These are phyloP conservation scores for Mycena sanguinolenta DNA, from an alignment of 768 basidiomycete species.

Conservation along the genomic window DNA sequence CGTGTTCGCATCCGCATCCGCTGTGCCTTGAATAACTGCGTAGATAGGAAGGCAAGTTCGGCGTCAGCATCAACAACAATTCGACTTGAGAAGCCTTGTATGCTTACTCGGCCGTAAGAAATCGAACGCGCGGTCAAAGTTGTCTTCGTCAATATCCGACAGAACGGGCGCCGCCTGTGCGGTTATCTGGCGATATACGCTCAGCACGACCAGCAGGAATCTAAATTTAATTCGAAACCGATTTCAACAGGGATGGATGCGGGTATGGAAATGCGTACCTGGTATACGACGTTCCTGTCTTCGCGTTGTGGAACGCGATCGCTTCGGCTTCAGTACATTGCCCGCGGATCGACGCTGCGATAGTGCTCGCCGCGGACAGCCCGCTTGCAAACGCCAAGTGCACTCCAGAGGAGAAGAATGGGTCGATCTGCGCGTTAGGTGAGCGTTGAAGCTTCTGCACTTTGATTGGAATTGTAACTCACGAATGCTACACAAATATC, in stretches of 20 bases:
- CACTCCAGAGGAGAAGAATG: slow-evolving; percentile 70
- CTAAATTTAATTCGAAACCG: slow-evolving; percentile 44
- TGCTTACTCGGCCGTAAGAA: slow-evolving; percentile 51
- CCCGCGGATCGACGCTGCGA: slow-evolving; percentile 49
- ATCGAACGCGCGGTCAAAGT: slow-evolving; percentile 63
- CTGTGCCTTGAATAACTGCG: slow-evolving; percentile 11
- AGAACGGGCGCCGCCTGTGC: slow-evolving; percentile 54
- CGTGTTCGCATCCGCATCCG: neutral
- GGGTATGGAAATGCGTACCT: slow-evolving; percentile 36
- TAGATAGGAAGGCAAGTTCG: too few relatives aligned
- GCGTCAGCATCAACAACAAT: too few relatives aligned
- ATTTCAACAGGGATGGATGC: neutral
- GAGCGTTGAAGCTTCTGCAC: slow-evolving; percentile 27
- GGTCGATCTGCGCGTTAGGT: slow-evolving; percentile 57
- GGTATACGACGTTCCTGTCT: slow-evolving; percentile 50
- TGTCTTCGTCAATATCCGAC: slow-evolving; percentile 59
- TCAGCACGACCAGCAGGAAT: slow-evolving; percentile 62
- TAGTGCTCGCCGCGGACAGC: slow-evolving; percentile 52
- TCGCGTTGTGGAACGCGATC: slow-evolving; percentile 47
- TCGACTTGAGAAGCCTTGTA: neutral
- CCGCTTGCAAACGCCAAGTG: slow-evolving; percentile 55
- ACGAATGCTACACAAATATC: slow-evolving; percentile 5
- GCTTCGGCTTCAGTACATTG: slow-evolving; percentile 48
- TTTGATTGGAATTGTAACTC: slow-evolving; percentile 42
- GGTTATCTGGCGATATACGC: slow-evolving; percentile 64